Evolutionary conservation across 1,284 basidiomycete genomes (phyloP).

Genomic region (Tremellales sp.): DNA sequence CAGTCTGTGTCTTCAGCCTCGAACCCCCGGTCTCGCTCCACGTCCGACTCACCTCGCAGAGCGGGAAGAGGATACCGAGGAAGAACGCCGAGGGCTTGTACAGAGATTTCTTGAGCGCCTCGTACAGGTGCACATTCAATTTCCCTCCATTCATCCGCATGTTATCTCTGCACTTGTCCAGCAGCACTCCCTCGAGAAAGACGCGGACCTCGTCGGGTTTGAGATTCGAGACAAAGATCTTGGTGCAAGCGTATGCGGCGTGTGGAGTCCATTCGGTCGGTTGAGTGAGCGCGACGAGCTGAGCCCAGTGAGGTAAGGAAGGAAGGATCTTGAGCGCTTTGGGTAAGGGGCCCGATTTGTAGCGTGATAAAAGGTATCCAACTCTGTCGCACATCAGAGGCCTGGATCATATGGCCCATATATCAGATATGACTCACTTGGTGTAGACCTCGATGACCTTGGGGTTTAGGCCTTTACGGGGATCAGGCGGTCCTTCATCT

Average conservation of each 20-base stretch:
- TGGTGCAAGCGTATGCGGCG: conserved; percentile 88
- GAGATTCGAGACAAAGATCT: conserved; percentile 94
- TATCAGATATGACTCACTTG: conserved; percentile 60
- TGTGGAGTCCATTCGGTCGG: conserved; percentile 95
- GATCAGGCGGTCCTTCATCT: conserved; percentile 62
- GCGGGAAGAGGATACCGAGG: conserved; percentile 95
- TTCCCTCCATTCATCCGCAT: conserved; percentile 73
- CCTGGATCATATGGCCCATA: neutral
- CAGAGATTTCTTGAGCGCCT: conserved; percentile 81
- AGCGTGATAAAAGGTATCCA: conserved; percentile 78
- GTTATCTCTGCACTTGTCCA: conserved; percentile 87
- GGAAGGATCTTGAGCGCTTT: conserved; percentile 99
- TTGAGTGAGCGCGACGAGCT: conserved; percentile 85
- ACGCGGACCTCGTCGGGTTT: conserved; percentile 94
- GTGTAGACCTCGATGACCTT: conserved; percentile 92
- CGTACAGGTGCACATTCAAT: conserved; percentile 89
- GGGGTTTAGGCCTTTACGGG: conserved; percentile 90
- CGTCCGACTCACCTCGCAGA: conserved; percentile 69
- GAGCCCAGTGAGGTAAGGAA: conserved; percentile 91
- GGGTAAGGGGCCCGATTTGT: conserved; percentile 92
- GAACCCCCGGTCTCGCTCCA: neutral
- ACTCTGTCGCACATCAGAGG: conserved; percentile 55
- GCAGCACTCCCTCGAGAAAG: conserved; percentile 85
- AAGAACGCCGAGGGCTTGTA: conserved; percentile 99
- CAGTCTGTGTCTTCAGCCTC: conserved; percentile 52